These are phyloP conservation scores for Arthrinium puccinioides DNA, from an alignment of 2,329 filamentous ascomycete genomes.

Conservation along the genomic window DNA sequence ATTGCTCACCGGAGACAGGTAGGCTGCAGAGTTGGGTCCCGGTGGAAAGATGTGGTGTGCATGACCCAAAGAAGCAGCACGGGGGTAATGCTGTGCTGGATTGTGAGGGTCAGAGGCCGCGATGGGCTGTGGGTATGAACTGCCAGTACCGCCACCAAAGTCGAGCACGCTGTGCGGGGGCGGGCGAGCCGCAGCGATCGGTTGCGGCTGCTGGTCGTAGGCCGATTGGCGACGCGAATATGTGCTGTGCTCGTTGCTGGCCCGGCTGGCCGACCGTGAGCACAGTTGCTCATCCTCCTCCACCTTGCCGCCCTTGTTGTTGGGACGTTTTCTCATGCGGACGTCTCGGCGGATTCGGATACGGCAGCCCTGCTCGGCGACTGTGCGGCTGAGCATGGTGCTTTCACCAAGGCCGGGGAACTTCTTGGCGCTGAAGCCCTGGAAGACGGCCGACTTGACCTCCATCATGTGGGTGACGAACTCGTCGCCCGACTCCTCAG, in stretches of 20 bases:
- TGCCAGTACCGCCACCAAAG: slow-evolving; percentile 1
- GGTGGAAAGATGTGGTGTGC: no score
- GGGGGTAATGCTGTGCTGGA: slow-evolving; percentile 2
- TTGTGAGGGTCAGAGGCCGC: slow-evolving; percentile 5
- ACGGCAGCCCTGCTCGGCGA: slow-evolving; percentile 93
- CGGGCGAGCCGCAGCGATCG: slow-evolving; percentile 4
- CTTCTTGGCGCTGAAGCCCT: slow-evolving; percentile 94
- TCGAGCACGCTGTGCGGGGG: neutral
- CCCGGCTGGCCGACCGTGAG: slow-evolving; percentile 23
- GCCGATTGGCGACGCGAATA: slow-evolving; percentile 21
- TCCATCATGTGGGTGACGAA: slow-evolving; percentile 81
- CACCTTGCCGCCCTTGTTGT: slow-evolving; percentile 56
- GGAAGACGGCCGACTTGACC: slow-evolving; percentile 80
- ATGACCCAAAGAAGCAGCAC: neutral
- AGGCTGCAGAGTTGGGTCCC: no score
- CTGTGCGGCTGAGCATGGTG: slow-evolving; percentile 78
- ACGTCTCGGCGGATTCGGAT: slow-evolving; percentile 93
- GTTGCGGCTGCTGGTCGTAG: slow-evolving; percentile 16
- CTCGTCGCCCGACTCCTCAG: slow-evolving; percentile 24
- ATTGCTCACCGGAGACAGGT: no score
- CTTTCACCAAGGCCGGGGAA: slow-evolving; percentile 91
- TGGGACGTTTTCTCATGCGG: slow-evolving; percentile 78
- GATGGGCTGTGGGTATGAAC: slow-evolving; percentile 4
- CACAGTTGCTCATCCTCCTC: slow-evolving; percentile 16
- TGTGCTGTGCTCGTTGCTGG: slow-evolving; percentile 20